Evolutionary conservation across 306 rosid genomes (phyloP).

Genomic region (Pyrus bretschneideri): DNA sequence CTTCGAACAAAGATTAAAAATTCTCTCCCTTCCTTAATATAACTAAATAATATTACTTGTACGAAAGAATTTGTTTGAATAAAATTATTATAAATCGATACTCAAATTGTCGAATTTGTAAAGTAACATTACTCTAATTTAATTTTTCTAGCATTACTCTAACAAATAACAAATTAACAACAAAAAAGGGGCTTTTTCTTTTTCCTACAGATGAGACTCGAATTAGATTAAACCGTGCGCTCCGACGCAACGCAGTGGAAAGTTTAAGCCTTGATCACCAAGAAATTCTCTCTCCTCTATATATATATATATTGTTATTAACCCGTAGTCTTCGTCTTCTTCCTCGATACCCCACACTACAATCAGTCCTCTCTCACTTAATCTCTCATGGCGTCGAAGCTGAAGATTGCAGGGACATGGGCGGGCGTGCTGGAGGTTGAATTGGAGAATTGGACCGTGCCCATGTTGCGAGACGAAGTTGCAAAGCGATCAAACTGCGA

Average conservation of each 20-base stretch:
- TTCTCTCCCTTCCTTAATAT: too few relatives aligned
- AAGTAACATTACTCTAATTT: too few relatives aligned
- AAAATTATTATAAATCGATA: too few relatives aligned
- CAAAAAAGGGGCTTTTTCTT: too few relatives aligned
- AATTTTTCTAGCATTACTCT: too few relatives aligned
- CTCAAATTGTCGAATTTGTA: too few relatives aligned
- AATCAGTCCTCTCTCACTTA: too few relatives aligned
- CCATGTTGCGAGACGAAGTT: constrained; percentile 52
- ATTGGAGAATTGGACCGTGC: constrained; percentile 57
- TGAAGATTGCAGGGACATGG: constrained; percentile 88
- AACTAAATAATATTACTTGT: too few relatives aligned
- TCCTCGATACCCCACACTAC: not conserved
- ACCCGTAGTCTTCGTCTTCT: not conserved
- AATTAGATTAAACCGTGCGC: not conserved
- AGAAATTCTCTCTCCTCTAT: not conserved
- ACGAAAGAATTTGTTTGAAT: too few relatives aligned
- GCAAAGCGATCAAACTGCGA: constrained; percentile 59
- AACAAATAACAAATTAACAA: too few relatives aligned
- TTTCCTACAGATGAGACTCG: too few relatives aligned
- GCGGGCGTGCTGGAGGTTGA: constrained; percentile 62
- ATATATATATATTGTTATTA: not conserved
- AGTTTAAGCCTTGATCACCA: not conserved
- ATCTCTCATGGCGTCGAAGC: constrained; percentile 51
- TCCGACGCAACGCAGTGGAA: not conserved
- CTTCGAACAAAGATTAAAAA: too few relatives aligned